Base-by-base conservation (phyloP, 495 filamentous ascomycete genomes). In the Margaritispora aquatica region DNA sequence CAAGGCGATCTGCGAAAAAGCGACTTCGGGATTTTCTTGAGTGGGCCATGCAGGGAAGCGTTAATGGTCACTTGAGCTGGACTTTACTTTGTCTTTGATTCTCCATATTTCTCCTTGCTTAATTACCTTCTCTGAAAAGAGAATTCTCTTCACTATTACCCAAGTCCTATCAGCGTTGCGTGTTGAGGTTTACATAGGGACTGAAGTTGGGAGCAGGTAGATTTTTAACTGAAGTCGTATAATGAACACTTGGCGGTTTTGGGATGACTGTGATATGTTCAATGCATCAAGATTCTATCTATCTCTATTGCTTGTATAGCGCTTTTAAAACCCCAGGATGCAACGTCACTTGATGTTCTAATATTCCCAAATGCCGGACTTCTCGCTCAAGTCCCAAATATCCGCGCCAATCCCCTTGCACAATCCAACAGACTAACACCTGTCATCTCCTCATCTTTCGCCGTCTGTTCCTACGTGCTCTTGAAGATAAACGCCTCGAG, bases 401-500 rank as follows among this genome's bases (percentile, higher is more conserved):
- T n/a, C n/a, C n/a, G n/a, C n/a, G n/a, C n/a, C n/a, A n/a, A n/a
- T n/a, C n/a, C n/a, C 29, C n/a, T n/a, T 23, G 15, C 41, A 54
- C 49, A 55, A 53, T 64, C 62, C 31, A 26, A 13, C 4, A 61
- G 34, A 52, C 54, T 49, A 23, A n/a, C 55, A 0, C 55, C 46
- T 19, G 55, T 52, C 23, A 26, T 21, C 1, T 47, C 21, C 55
- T 19, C 51, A 55, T 57, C 47, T 49, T 61, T 59, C 8, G 58
- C 46, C 27, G 17, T 48, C 38, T 60, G 34, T 4, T 59, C 50
- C 19, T 62, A 41, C 8, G 63, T 54, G 38, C 52, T 48, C 26
- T 71, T 70, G 60, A 78, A 82, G 51, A 83, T 70, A 53, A 76
- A 96, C 51, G 81, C 81, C 70, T 85, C 84, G 50, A 96, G 71